Percentiles rank a stretch among this genome's conserved stretches.
Conservation (phyloP, 768 basidiomycete species). For the Russula brevipes region DNA sequence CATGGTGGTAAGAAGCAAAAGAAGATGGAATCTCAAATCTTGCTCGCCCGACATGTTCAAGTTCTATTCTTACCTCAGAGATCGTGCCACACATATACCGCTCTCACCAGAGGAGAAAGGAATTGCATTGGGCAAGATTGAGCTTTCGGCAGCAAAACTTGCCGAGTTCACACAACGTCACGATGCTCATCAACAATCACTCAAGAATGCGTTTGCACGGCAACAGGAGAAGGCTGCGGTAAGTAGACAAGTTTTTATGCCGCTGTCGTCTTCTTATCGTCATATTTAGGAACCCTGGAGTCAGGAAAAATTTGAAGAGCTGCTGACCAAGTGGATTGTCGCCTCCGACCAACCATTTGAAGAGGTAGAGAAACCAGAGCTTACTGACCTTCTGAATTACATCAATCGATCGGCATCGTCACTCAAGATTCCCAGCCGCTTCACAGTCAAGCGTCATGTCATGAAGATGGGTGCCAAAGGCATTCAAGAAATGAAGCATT, state of each 20-base stretch:
- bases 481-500: not conserved
- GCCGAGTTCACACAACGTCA: not conserved
- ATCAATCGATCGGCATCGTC: not conserved
- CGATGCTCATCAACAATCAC: not conserved
- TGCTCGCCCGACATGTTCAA: not conserved
- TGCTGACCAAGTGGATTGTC: not conserved
- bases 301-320: not conserved
- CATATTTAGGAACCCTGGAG: not conserved
- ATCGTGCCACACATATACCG: not conserved
- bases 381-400: not conserved
- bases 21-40: not conserved
- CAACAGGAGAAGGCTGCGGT: not conserved
- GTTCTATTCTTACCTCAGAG: not conserved
- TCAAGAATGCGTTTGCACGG: not conserved
- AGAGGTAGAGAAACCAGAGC: not conserved
- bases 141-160: too few species aligned
- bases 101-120: too few species aligned
- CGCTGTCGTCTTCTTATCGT: not conserved
- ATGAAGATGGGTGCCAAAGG: not conserved
- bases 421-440: not conserved
- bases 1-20: too few species aligned
- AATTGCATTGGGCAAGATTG: too few species aligned
- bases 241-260: not conserved
- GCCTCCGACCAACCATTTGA: not conserved
- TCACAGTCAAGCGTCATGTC: not conserved